Base-by-base conservation (phyloP, 2,329 filamentous ascomycete species). In the Chalara sp. region DNA sequence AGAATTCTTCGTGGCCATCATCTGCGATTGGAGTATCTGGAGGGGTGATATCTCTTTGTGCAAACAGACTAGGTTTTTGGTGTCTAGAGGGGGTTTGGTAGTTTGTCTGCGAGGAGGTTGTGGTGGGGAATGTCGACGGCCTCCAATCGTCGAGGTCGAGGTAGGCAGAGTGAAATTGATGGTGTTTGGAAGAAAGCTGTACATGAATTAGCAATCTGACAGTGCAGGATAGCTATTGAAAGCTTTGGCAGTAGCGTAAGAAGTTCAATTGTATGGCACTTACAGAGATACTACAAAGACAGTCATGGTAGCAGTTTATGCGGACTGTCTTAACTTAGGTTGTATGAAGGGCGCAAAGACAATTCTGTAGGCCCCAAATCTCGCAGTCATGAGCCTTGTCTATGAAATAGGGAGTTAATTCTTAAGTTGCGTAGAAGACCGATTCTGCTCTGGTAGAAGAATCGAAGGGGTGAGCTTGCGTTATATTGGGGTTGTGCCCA, bases 141-240 rank as follows among this genome's bases (percentile, higher is more conserved):
- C n/a, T 42, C 35, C 13, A n/a, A 33, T 48, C 5, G 68, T 70
- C 47, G 73, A 72, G 32, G 74, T 76, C 51, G 54, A 62, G 39
- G 76, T 75, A 8, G 81, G 80, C 51, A 87, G 76, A 60, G 84
- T 84, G 68, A 97, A 97, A 68, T 95, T 84, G 63, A 96, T 77
- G 40, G 92, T 97, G 68, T 95, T 91, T 33, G 92, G 92, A 35
- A 96, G 80, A 66, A 96, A 96, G 51, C 91, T 48, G 37, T 32
- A 45, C 35, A 32, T 3, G 21, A 21, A 21, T 21, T 21, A 21
- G 21, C 21, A 21, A 21, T 21, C 21, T 21, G 21, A 21, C 21
- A 21, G 21, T 21, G 21, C 21, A 21, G 21, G 21, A 3, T 3
- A 21, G 21, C 3, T 21, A 21, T 21, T 21, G 21, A 21, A 21